Evolutionary conservation across 1,284 basidiomycete species (phyloP).

Genomic region (Pholiota adiposa): DNA sequence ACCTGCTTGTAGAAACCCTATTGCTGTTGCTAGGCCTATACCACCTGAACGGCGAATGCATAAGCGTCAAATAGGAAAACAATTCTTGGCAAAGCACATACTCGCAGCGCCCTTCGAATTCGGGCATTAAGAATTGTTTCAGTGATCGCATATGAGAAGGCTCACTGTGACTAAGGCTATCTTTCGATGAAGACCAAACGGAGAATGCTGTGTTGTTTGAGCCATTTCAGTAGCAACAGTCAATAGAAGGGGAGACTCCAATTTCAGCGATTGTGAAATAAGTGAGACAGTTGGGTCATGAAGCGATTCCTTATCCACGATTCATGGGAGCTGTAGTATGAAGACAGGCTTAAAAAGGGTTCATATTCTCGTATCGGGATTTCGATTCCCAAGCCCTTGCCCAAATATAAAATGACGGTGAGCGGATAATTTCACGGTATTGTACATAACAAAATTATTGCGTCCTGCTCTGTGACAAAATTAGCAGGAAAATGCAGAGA

Average conservation of each 20-base stretch:
- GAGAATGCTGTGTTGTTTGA: not conserved
- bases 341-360: not conserved
- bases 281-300: no score
- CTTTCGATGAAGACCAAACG: not conserved
- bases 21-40: slow-evolving; percentile 8
- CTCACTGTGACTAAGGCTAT: not conserved
- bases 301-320: not conserved
- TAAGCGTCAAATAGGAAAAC: not conserved
- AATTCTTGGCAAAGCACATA: not conserved
- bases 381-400: not conserved
- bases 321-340: not conserved
- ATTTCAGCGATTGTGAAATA: not conserved
- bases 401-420: not conserved
- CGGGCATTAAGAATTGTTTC: not conserved
- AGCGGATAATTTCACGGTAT: no score
- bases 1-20: slow-evolving; percentile 1
- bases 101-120: not conserved
- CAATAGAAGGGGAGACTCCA: no score
- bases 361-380: not conserved
- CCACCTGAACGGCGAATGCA: slow-evolving; percentile 1
- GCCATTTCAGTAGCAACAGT: no score
- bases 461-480: not conserved
- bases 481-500: not conserved
- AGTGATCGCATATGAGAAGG: not conserved
- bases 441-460: no score